Evolutionary conservation across 2,329 filamentous ascomycete genomes (phyloP).

Genomic region (Fusarium caatingaense): DNA sequence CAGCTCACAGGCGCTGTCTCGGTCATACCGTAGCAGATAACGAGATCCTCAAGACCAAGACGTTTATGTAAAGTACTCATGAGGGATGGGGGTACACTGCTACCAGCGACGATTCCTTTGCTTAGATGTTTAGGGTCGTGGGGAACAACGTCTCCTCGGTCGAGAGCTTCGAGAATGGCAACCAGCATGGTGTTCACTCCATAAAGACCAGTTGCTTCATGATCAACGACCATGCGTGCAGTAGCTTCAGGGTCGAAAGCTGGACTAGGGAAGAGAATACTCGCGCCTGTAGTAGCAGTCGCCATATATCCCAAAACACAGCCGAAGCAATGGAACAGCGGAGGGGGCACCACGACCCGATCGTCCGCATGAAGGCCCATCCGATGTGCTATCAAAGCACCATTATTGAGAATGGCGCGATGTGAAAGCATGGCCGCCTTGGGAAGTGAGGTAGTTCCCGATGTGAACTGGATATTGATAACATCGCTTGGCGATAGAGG

Average conservation of each 20-base stretch:
- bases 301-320: slow-evolving; percentile 96
- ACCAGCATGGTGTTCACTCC: slow-evolving; percentile 95
- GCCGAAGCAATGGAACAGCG: slow-evolving; percentile 92
- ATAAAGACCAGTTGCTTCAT: slow-evolving; percentile 75
- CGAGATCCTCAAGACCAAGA: slow-evolving; percentile 83
- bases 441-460: slow-evolving; percentile 89
- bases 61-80: slow-evolving; percentile 80
- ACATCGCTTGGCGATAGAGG: slow-evolving; percentile 72
- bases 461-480: slow-evolving; percentile 97
- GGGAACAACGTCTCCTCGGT: slow-evolving; percentile 50
- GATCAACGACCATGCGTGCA: slow-evolving; percentile 66
- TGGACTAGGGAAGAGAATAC: slow-evolving; percentile 87
- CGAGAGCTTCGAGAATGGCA: slow-evolving; percentile 84
- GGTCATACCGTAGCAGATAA: slow-evolving; percentile 97
- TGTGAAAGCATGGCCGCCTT: slow-evolving; percentile 94
- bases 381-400: slow-evolving; percentile 81
- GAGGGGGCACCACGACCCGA: slow-evolving; percentile 85
- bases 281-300: slow-evolving; percentile 80
- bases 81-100: slow-evolving; percentile 82
- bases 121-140: slow-evolving; percentile 60
- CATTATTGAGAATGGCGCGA: slow-evolving; percentile 91
- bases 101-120: slow-evolving; percentile 93
- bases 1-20: slow-evolving; percentile 83
- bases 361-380: slow-evolving; percentile 84
- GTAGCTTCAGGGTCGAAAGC: slow-evolving; percentile 85